Base-by-base conservation (phyloP, 345 rosid species). In the Rhizophora mangle region DNA sequence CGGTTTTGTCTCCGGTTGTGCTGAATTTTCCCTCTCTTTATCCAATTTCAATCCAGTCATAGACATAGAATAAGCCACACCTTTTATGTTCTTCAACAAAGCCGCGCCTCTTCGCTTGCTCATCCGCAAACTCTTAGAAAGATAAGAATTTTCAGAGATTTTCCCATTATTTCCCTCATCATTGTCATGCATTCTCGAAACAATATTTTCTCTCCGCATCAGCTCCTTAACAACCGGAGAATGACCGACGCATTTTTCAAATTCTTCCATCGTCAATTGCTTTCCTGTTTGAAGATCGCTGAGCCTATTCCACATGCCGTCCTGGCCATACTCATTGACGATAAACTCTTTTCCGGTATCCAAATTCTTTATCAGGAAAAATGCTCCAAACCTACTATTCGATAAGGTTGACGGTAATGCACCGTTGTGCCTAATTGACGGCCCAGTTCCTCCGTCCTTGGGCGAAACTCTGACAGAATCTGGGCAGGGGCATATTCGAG, bases 231-330 rank as follows among this genome's bases (percentile, higher is more conserved):
- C 97, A 29, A 89, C 94, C 0, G 91, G 89, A 8, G 97, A 90
- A 79, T 87, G 80, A 0, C 99, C 98, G 2, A 85, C 94, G 16
- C 82, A 81, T 63, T 85, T 92, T 82, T 95, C 99, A 46, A 92
- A 92, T 64, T 95, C 99, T 32, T 92, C 97, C 91, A 92, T 82
- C 2, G 96, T 95, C 24, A 95, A 70, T 57, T 92, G 88, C 77
- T 92, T 90, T 64, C 98, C 99, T 0, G 99, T 95, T 67, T 95
- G 97, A 34, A 95, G 77, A 84, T 95, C 99, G 60, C 97, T 95
- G 16, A 95, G 82, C 57, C 87, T 83, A 66, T 92, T 95, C 97
- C 99, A 95, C 87, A 73, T 83, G 21, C 97, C 99, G 52, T 89
- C 81, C 53, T 86, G 87, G 47, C 79, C 82, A 34, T 80, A 86